Evolutionary conservation across 306 rosid genomes (phyloP).

Genomic region (Heteromeles arbutifolia): DNA sequence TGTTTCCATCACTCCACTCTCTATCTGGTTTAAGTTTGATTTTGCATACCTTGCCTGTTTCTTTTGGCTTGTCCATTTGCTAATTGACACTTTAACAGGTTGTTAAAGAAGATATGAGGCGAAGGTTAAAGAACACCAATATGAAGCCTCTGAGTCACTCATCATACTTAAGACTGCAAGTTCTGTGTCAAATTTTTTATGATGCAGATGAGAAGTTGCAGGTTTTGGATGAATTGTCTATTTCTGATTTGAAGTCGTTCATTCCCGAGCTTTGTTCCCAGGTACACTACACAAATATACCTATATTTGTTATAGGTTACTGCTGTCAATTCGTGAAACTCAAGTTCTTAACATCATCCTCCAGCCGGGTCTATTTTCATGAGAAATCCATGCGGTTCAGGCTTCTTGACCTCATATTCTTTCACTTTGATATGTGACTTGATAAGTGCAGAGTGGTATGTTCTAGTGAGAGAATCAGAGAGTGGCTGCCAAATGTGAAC

Average conservation of each 20-base stretch:
- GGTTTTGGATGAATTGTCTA: slow-evolving; percentile 41
- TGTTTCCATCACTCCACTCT: background rate
- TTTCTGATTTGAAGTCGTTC: slow-evolving; percentile 63
- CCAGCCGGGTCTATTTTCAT: background rate
- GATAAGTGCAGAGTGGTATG: background rate
- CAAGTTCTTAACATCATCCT: background rate
- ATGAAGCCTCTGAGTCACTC: slow-evolving; percentile 91
- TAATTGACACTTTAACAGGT: slow-evolving; percentile 45
- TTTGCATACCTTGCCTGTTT: slow-evolving; percentile 5
- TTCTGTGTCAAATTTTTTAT: slow-evolving; percentile 63
- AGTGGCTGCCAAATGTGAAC: background rate
- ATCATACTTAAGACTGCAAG: slow-evolving; percentile 71
- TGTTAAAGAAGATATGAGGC: slow-evolving; percentile 71
- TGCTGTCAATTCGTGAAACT: background rate
- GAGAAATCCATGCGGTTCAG: background rate
- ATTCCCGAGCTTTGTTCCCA: slow-evolving; percentile 77
- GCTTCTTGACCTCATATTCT: background rate
- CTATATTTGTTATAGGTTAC: background rate
- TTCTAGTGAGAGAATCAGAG: background rate
- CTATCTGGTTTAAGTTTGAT: background rate
- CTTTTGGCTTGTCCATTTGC: slow-evolving; percentile 9
- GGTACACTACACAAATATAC: slow-evolving; percentile 29
- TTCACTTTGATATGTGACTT: background rate
- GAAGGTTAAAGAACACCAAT: slow-evolving; percentile 74
- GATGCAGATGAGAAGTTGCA: slow-evolving; percentile 64